These are phyloP conservation scores for Cucurbitaria berberidis DNA, from an alignment of 2,329 filamentous ascomycete species.

Conservation along the genomic window DNA sequence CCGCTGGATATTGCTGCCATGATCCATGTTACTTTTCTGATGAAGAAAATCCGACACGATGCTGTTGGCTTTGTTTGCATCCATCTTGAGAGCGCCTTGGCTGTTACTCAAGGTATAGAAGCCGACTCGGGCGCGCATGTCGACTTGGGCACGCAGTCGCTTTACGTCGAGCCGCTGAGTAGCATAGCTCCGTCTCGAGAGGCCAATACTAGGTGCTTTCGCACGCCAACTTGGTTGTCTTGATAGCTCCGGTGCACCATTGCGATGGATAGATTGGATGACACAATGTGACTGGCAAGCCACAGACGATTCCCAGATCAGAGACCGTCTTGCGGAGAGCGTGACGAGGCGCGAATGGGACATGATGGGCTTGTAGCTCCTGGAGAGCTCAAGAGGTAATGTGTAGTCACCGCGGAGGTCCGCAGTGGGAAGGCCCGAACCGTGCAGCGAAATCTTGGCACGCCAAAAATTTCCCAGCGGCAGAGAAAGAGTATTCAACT, in stretches of 20 bases:
- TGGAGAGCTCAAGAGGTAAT: not conserved
- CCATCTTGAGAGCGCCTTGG: conserved; percentile 23
- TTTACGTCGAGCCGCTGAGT: conserved; percentile 21
- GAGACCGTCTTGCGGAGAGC: conserved; percentile 11
- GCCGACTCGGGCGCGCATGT: conserved; percentile 25
- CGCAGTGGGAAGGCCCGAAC: conserved; percentile 12
- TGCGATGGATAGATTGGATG: conserved; percentile 1
- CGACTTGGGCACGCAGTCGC: conserved; percentile 26
- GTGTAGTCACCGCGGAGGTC: conserved; percentile 20
- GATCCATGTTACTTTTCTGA: conserved; percentile 25
- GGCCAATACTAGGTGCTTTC: not conserved
- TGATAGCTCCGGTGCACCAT: conserved; percentile 6
- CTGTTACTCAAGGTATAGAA: conserved; percentile 26
- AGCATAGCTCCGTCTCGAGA: conserved; percentile 20
- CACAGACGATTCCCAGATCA: conserved; percentile 17
- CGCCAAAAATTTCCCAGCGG: conserved; percentile 29
- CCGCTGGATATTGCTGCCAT: conserved; percentile 20
- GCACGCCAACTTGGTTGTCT: not conserved
- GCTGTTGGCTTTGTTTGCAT: conserved; percentile 23
- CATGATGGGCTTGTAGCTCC: conserved; percentile 14
- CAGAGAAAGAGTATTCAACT: conserved; percentile 12
- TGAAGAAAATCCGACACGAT: conserved; percentile 35
- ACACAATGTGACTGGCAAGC: conserved; percentile 28
- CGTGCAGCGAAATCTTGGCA: conserved; percentile 33
- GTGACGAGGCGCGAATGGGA: conserved; percentile 20